Conservation (phyloP, 768 basidiomycete genomes). For the Paxillus ammoniavirescens region DNA sequence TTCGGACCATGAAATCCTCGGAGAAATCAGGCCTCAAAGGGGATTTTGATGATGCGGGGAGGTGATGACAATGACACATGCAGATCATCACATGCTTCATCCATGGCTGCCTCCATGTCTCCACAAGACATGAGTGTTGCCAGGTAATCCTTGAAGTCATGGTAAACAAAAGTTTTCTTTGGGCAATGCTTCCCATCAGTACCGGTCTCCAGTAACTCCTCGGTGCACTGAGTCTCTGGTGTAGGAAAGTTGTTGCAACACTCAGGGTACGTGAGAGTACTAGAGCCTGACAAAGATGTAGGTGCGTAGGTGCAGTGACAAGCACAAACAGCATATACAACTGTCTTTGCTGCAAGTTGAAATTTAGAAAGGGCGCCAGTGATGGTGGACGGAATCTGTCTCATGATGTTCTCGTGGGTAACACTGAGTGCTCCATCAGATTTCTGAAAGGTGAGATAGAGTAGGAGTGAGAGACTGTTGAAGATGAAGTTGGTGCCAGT, state of each 20-base stretch:
- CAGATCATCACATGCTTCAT: background rate
- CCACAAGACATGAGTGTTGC: background rate
- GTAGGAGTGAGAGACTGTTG: background rate
- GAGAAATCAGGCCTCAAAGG: no score
- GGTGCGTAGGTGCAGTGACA: conserved; percentile 1
- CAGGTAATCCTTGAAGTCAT: conserved; percentile 2
- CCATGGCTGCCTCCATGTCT: background rate
- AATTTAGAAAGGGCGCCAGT: background rate
- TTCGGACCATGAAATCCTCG: no score
- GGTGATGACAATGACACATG: background rate
- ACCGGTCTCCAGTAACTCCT: background rate
- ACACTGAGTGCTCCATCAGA: background rate
- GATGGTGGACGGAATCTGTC: background rate
- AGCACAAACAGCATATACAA: background rate
- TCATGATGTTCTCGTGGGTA: background rate
- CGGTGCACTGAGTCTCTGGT: background rate
- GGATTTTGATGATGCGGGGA: conserved; percentile 2
- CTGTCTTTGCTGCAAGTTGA: background rate
- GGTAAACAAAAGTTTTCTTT: conserved; percentile 1
- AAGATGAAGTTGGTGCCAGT: no score
- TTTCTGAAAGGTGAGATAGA: background rate
- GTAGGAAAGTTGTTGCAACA: background rate
- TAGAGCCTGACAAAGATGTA: background rate
- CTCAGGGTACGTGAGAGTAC: background rate
- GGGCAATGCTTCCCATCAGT: background rate